A percentile compares a stretch with the other conserved stretches of the same genome.
Conservation (phyloP, 2,329 filamentous ascomycete genomes). For the Clarireedia homoeocarpa region DNA sequence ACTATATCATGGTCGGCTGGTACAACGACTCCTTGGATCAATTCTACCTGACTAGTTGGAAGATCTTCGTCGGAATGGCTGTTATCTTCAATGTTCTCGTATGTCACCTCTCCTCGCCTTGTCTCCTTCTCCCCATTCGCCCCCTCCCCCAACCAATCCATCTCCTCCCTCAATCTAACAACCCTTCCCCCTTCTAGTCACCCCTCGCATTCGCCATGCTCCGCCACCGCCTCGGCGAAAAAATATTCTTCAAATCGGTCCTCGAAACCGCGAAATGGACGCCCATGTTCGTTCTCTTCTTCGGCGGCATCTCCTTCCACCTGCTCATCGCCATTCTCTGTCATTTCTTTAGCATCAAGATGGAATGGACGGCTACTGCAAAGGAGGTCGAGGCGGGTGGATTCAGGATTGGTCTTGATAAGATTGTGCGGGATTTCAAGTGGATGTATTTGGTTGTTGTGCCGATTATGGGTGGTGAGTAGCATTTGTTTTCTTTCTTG, state of each 20-base stretch:
- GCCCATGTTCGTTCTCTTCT: slow-evolving; percentile 35
- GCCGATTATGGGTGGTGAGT: slow-evolving; percentile 14
- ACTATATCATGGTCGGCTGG: slow-evolving; percentile 67
- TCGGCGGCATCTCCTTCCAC: slow-evolving; percentile 37
- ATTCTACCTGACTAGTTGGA: slow-evolving; percentile 61
- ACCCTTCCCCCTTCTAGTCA: not conserved
- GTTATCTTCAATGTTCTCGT: slow-evolving; percentile 53
- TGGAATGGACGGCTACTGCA: slow-evolving; percentile 47
- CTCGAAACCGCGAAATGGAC: slow-evolving; percentile 49
- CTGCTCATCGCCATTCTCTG: slow-evolving; percentile 34
- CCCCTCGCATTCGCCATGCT: slow-evolving; percentile 19
- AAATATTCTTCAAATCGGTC: slow-evolving; percentile 31
- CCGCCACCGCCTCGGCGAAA: slow-evolving; percentile 18
- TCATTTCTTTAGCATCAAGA: slow-evolving; percentile 37
- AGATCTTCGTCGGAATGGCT: slow-evolving; percentile 54
- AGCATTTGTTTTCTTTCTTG: not conserved
- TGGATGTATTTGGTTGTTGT: slow-evolving; percentile 34
- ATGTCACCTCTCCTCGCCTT: not conserved
- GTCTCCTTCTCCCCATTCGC: not conserved
- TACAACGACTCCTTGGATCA: slow-evolving; percentile 59
- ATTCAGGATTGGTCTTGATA: slow-evolving; percentile 49
- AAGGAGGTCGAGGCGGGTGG: slow-evolving; percentile 50
- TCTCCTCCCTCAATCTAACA: not conserved
- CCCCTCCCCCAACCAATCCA: not conserved
- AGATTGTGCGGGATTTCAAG: slow-evolving; percentile 49